Evolutionary conservation across 768 basidiomycete species (phyloP).

Genomic region (Phaffia australis): DNA sequence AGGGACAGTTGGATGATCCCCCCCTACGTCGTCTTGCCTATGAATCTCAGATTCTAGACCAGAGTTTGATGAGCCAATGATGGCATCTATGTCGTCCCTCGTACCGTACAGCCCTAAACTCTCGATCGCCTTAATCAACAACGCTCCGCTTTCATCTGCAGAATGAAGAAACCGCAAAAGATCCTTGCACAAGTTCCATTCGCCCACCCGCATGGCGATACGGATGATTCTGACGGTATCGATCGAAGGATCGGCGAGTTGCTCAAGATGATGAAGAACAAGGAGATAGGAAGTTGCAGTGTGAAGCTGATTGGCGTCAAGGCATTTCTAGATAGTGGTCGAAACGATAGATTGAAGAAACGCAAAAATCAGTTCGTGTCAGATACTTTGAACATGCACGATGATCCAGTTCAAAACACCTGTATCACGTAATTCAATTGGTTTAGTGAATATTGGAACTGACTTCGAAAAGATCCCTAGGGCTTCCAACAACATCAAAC

Average conservation of each 20-base stretch:
- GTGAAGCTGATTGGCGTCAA: constrained; percentile 59
- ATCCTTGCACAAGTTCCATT: constrained; percentile 86
- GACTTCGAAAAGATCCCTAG: constrained; percentile 84
- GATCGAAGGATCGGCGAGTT: constrained; percentile 51
- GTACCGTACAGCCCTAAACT: constrained; percentile 7
- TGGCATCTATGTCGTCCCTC: not conserved
- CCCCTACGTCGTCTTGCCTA: no score
- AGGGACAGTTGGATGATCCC: no score
- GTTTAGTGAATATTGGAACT: constrained; percentile 26
- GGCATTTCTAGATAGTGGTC: constrained; percentile 50
- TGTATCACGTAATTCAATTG: no score
- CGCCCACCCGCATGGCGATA: constrained; percentile 61
- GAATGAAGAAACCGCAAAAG: constrained; percentile 83
- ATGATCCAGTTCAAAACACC: no score
- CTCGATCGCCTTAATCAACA: constrained; percentile 39
- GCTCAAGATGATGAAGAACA: constrained; percentile 85
- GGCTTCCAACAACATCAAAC: constrained; percentile 82
- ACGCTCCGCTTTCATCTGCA: constrained; percentile 72
- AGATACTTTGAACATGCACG: no score
- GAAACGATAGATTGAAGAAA: not conserved
- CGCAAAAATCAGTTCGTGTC: not conserved
- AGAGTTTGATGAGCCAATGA: no score
- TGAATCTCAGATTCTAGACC: no score
- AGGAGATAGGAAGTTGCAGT: constrained; percentile 88
- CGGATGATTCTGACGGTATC: constrained; percentile 73